phyloP scores from a whole-genome alignment of 2,329 filamentous ascomycete species.

The Cladosporium colombiae region DNA sequence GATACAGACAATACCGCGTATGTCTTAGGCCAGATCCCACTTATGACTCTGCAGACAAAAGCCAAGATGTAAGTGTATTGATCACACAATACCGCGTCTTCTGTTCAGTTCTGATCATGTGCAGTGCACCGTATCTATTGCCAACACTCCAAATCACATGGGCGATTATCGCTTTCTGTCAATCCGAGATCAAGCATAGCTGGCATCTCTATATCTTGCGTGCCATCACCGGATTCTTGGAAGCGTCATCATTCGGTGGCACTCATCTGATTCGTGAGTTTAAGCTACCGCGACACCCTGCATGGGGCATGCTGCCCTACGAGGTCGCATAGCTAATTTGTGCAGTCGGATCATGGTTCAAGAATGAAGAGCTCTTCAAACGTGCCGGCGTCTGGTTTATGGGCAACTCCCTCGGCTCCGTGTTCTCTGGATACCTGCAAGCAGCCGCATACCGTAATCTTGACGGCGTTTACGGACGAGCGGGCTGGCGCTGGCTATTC shows the following conservation, averaged over 20 bases:
- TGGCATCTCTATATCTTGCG: constrained; percentile 21
- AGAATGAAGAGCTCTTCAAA: constrained; percentile 53
- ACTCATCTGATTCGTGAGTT: constrained; percentile 14
- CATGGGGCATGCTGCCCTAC: background rate
- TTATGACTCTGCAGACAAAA: constrained; percentile 15
- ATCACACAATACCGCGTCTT: background rate
- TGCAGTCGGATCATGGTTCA: constrained; percentile 50
- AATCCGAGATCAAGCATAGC: constrained; percentile 21
- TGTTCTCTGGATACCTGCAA: constrained; percentile 58
- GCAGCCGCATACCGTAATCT: constrained; percentile 49
- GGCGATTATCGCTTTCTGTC: constrained; percentile 24
- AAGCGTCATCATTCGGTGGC: constrained; percentile 9
- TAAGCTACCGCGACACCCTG: background rate
- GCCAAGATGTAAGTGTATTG: background rate
- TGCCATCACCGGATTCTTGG: constrained; percentile 11
- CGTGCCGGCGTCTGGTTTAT: constrained; percentile 56
- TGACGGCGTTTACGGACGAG: constrained; percentile 40
- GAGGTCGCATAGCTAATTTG: background rate
- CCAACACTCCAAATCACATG: constrained; percentile 19
- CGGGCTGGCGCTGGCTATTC: constrained; percentile 54
- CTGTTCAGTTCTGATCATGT: background rate
- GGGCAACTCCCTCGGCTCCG: constrained; percentile 47
- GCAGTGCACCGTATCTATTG: constrained; percentile 7
- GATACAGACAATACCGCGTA: constrained; percentile 7
- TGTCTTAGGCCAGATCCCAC: constrained; percentile 6